These are phyloP conservation scores for Chenopodium album DNA, from an alignment of 148 eudicot genomes.

Conservation along the genomic window DNA sequence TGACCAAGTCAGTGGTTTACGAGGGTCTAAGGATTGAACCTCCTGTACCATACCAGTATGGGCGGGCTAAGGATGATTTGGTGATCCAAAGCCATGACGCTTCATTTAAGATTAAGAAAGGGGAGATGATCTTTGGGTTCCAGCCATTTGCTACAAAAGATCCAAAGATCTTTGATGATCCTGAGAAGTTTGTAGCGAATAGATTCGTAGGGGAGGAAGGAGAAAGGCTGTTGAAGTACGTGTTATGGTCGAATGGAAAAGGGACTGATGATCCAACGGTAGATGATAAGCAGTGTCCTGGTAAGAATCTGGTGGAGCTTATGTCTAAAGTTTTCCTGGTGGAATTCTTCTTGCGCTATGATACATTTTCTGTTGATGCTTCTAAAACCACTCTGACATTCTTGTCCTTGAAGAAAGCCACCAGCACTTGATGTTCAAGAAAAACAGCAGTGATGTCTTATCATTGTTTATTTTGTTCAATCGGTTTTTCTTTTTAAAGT, in stretches of 20 bases:
- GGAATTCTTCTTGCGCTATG: no score
- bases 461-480: no score
- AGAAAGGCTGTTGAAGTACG: constrained; percentile 44
- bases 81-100: constrained; percentile 49
- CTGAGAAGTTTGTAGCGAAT: constrained; percentile 48
- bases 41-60: constrained; percentile 57
- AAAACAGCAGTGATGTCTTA: no score
- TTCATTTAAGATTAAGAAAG: constrained; percentile 46
- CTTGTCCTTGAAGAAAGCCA: no score
- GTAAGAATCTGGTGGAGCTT: no score
- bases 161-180: constrained; percentile 39
- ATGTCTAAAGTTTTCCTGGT: no score
- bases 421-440: no score
- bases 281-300: constrained; percentile 43
- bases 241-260: constrained; percentile 62
- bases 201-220: constrained; percentile 56
- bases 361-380: no score
- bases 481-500: no score
- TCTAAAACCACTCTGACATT: no score
- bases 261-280: constrained; percentile 48
- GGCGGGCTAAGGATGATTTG: constrained; percentile 46
- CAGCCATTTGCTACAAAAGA: constrained; percentile 59
- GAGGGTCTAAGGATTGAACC: constrained; percentile 60
- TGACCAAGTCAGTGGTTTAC: constrained; percentile 53
- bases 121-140: constrained; percentile 56